Evolutionary conservation across 2,329 filamentous ascomycete species (phyloP).

Genomic region (Neurospora sp.): DNA sequence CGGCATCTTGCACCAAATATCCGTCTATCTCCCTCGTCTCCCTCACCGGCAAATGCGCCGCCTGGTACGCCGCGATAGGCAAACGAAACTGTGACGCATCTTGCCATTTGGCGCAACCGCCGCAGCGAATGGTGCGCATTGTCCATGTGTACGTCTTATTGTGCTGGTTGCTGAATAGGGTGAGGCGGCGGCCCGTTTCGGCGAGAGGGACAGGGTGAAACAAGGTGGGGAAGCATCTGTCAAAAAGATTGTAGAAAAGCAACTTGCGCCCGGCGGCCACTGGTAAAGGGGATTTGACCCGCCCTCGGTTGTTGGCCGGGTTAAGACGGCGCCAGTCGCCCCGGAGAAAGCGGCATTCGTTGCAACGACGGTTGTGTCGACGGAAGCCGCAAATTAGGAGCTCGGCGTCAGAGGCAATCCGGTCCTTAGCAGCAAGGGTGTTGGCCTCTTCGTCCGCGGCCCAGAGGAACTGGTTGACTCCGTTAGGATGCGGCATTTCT

Average conservation of each 20-base stretch:
- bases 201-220: neutral
- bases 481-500: neutral
- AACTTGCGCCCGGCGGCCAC: neutral
- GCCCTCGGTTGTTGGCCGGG: neutral
- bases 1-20: neutral
- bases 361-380: conserved; percentile 10
- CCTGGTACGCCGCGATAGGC: neutral
- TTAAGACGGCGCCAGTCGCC: neutral
- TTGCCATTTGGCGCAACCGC: conserved; percentile 5
- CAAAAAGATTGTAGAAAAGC: neutral
- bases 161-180: neutral
- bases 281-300: neutral
- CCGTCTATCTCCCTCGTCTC: neutral
- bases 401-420: neutral
- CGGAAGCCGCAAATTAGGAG: conserved; percentile 3
- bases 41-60: neutral
- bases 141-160: neutral
- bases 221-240: conserved; percentile 5
- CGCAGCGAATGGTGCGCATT: conserved; percentile 1
- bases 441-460: neutral
- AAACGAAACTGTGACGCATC: neutral
- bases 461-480: neutral
- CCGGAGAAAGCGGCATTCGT: conserved; percentile 5
- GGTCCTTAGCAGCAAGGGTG: neutral
- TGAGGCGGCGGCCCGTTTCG: neutral